Base-by-base conservation (phyloP, 208 protist genomes). In the Tritrichomonas foetus region DNA sequence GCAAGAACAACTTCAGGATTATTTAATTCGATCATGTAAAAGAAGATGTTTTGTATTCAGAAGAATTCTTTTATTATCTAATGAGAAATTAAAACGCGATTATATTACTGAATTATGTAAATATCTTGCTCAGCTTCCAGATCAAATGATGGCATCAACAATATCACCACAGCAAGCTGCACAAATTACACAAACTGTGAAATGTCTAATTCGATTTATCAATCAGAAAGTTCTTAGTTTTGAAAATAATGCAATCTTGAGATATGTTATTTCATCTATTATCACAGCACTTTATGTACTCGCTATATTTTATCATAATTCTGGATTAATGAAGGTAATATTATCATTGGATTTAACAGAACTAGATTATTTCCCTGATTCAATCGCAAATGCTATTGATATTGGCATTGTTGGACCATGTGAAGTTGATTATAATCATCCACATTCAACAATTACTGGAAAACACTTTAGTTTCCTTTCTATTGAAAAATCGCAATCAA, bases 41-140 rank as follows among this genome's bases (percentile, higher is more conserved):
- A 49, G 78, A 36, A 89, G 78, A 89, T 53, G 78, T n/a, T 89
- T 89, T 47, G 47, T 89, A 11, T 89, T 53, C 47, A 53, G 78
- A 16, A 53, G 78, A 61, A 25, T 89, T 57, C 33, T 89, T 41
- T 89, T 89, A 20, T 39, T 89, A 22, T 27, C 78, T 14, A 20
- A 14, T 39, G 47, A 89, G 2, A 39, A 33, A 33, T 41, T 57
- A 5, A 53, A 89, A 89, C 30, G 33, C 2, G 14, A 33, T 16
- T 89, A 89, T 30, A 39, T 89, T 3, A 16, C 33, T 9, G 41
- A 89, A 33, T 27, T 89, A 41, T 89, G 78, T 47, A 2, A 27
- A 53, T 61, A 13, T 22, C 33, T 89, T 33, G 53, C 78, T 39
- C 9, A 53, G 0, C 33, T 89, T 9, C 78, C 78, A 39, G 78